A percentile compares a stretch with the other conserved stretches of the same genome.
These are phyloP conservation scores for Xylariaceae sp. DNA, from an alignment of 2,329 filamentous ascomycete species.

Conservation along the genomic window DNA sequence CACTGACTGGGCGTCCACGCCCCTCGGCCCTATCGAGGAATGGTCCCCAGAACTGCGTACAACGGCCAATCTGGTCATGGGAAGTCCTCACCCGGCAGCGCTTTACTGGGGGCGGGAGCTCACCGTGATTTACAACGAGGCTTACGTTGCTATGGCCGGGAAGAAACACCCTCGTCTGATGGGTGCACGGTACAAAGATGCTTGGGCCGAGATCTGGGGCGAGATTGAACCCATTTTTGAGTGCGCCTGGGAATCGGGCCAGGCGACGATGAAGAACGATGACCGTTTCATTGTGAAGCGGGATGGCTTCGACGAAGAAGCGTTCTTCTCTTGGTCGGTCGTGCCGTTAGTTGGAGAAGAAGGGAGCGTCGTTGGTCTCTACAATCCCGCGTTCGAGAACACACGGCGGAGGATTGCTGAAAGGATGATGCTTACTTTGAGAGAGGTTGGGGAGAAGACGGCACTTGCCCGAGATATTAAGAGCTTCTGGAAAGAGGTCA, in stretches of 20 bases:
- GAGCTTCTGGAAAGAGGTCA: slow-evolving; percentile 67
- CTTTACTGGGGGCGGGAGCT: slow-evolving; percentile 75
- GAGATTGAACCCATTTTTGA: slow-evolving; percentile 64
- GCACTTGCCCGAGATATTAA: slow-evolving; percentile 66
- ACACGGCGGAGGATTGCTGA: slow-evolving; percentile 74
- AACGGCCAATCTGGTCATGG: slow-evolving; percentile 81
- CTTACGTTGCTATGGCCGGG: slow-evolving; percentile 65
- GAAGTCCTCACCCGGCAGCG: slow-evolving; percentile 65
- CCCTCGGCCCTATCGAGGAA: slow-evolving; percentile 67
- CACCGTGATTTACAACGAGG: slow-evolving; percentile 67
- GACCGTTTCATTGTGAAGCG: slow-evolving; percentile 69
- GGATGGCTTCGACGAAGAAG: slow-evolving; percentile 67
- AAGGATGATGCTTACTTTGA: slow-evolving; percentile 70
- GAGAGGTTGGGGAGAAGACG: slow-evolving; percentile 72
- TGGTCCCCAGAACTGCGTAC: slow-evolving; percentile 68
- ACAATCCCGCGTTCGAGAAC: slow-evolving; percentile 78
- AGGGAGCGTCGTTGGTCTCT: slow-evolving; percentile 68
- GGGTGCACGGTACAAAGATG: slow-evolving; percentile 63
- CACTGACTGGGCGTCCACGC: slow-evolving; percentile 67
- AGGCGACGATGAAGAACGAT: slow-evolving; percentile 81
- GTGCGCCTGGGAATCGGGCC: slow-evolving; percentile 61
- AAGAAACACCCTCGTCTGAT: slow-evolving; percentile 72
- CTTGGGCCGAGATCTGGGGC: slow-evolving; percentile 71
- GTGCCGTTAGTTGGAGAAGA: slow-evolving; percentile 71
- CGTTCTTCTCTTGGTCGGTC: slow-evolving; percentile 78